These are phyloP conservation scores for Potentilla sterilis DNA, from an alignment of 306 rosid genomes.

Conservation along the genomic window DNA sequence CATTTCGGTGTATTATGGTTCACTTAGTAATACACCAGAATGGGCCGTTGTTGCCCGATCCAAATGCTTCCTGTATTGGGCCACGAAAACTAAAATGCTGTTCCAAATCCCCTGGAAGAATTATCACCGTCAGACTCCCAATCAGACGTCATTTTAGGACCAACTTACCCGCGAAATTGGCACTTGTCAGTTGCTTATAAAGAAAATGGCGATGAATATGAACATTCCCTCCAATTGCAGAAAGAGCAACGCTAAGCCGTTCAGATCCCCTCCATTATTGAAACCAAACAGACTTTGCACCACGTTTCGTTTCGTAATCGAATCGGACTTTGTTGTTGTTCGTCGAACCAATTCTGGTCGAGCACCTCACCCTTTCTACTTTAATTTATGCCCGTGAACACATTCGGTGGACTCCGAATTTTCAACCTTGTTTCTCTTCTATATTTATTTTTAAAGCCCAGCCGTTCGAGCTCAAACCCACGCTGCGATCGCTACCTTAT, in stretches of 20 bases:
- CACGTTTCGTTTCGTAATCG: not conserved
- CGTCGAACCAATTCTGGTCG: not conserved
- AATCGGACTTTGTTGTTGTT: not conserved
- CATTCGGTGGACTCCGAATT: constrained; percentile 28
- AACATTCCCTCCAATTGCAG: constrained; percentile 9
- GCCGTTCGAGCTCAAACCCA: not conserved
- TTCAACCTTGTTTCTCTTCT: constrained; percentile 8
- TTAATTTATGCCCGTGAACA: not conserved
- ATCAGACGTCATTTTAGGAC: not conserved
- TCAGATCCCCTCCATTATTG: not conserved
- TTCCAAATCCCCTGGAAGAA: not conserved
- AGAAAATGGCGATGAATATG: not conserved
- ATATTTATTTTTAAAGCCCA: constrained; percentile 5
- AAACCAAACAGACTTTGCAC: not conserved
- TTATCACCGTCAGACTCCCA: not conserved
- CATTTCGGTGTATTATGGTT: too few species aligned
- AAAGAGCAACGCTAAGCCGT: not conserved
- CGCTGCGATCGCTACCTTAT: constrained; percentile 19
- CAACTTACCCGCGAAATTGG: constrained; percentile 3
- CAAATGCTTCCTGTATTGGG: too few species aligned
- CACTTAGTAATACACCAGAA: too few species aligned
- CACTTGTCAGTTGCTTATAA: not conserved
- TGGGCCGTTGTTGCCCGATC: too few species aligned
- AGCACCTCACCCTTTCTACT: not conserved
- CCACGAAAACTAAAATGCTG: too few species aligned